Evolutionary conservation across 2,329 filamentous ascomycete species (phyloP).

Genomic region (Trichoderma sp.): DNA sequence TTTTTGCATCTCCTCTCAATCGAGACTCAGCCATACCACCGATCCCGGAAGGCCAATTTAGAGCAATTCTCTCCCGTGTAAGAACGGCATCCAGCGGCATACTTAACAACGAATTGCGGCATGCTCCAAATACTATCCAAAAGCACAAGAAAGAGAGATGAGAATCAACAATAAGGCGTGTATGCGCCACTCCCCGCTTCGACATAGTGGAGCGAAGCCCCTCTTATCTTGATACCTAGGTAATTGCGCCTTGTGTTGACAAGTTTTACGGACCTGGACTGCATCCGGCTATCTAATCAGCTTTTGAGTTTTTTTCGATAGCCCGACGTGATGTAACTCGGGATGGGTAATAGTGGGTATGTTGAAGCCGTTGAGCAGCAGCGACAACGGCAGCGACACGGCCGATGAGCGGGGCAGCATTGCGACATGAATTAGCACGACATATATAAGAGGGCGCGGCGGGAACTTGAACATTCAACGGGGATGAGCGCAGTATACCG

Average conservation of each 20-base stretch:
- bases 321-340: conserved; percentile 2
- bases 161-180: not conserved
- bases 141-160: not conserved
- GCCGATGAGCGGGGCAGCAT: conserved; percentile 1
- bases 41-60: not conserved
- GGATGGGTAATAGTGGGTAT: conserved; percentile 2
- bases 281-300: not conserved
- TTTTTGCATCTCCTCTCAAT: not conserved
- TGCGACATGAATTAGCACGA: not conserved
- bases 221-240: not conserved
- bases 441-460: conserved; percentile 2
- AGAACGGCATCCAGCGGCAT: not conserved
- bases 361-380: not conserved
- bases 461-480: not conserved
- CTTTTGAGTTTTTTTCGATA: conserved; percentile 1
- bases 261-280: not conserved
- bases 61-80: not conserved
- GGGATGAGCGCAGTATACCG: not conserved
- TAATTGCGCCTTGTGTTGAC: not conserved
- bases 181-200: not conserved
- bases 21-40: not conserved
- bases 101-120: not conserved
- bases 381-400: conserved; percentile 14
- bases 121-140: not conserved
- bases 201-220: not conserved